Evolutionary conservation across 2,329 filamentous ascomycete species (phyloP).

Genomic region (Talaromyces piceae): DNA sequence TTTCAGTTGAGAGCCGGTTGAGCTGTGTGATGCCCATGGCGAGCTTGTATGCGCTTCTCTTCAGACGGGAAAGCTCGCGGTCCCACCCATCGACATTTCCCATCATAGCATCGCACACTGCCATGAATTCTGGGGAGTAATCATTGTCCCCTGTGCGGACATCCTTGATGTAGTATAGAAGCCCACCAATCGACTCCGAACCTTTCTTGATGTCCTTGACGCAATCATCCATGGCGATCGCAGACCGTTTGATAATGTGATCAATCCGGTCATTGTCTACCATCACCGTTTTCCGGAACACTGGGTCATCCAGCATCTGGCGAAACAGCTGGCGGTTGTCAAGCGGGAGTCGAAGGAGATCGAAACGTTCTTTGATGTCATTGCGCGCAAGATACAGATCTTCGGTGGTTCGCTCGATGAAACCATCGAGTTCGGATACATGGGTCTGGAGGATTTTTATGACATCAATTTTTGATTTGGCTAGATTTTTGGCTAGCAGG

Average conservation of each 20-base stretch:
- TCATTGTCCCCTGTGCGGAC: slow-evolving; percentile 57
- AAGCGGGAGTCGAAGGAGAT: slow-evolving; percentile 74
- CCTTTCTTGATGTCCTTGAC: slow-evolving; percentile 74
- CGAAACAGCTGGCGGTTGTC: slow-evolving; percentile 77
- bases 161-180: slow-evolving; percentile 65
- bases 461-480: slow-evolving; percentile 82
- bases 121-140: slow-evolving; percentile 52
- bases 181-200: slow-evolving; percentile 64
- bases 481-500: slow-evolving; percentile 72
- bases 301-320: slow-evolving; percentile 75
- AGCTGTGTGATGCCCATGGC: slow-evolving; percentile 65
- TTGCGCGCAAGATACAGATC: slow-evolving; percentile 71
- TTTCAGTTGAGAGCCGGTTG: slow-evolving; percentile 70
- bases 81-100: slow-evolving; percentile 89
- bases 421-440: slow-evolving; percentile 89
- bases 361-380: slow-evolving; percentile 73
- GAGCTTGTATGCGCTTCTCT: slow-evolving; percentile 63
- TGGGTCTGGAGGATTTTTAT: slow-evolving; percentile 83
- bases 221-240: slow-evolving; percentile 65
- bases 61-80: slow-evolving; percentile 67
- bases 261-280: slow-evolving; percentile 87
- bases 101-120: slow-evolving; percentile 83
- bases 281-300: slow-evolving; percentile 74
- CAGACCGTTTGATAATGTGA: slow-evolving; percentile 75
- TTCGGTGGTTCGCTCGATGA: slow-evolving; percentile 76